Percentiles rank a stretch among this genome's conserved stretches.
Conservation (phyloP, 306 rosid species). For the Vigna unguiculata region DNA sequence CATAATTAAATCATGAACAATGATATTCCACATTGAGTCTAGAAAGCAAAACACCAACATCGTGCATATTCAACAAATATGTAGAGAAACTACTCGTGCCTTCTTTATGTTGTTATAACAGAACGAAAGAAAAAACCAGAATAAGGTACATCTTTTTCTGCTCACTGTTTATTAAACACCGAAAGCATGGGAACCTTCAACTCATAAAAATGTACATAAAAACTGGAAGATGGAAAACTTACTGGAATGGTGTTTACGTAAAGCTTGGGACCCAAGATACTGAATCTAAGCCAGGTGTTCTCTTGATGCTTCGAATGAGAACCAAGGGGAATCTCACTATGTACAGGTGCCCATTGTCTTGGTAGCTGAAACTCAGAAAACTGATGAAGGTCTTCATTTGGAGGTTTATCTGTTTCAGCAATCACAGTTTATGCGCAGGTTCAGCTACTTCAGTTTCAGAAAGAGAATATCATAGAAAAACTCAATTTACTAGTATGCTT, state of each 20-base stretch:
- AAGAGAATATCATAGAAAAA: constrained; percentile 17
- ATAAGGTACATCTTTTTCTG: background rate
- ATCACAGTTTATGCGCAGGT: constrained; percentile 13
- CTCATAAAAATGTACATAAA: background rate
- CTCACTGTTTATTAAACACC: background rate
- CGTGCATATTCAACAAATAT: background rate
- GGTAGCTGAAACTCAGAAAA: constrained; percentile 94
- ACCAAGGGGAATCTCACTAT: constrained; percentile 82
- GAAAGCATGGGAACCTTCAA: constrained; percentile 26
- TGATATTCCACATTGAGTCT: background rate
- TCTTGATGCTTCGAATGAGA: constrained; percentile 73
- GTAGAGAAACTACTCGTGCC: constrained; percentile 26
- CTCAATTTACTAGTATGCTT: background rate
- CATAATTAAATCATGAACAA: constrained; percentile 14
- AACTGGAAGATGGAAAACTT: constrained; percentile 40
- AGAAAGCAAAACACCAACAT: background rate
- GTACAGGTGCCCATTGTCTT: constrained; percentile 88
- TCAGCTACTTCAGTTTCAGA: constrained; percentile 33
- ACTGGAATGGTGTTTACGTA: constrained; percentile 79
- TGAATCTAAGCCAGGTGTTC: constrained; percentile 73
- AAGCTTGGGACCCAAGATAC: constrained; percentile 84
- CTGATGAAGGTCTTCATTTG: constrained; percentile 81
- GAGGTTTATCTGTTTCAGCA: constrained; percentile 77
- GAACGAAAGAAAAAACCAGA: background rate
- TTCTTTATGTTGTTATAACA: constrained; percentile 12